Evolutionary conservation across 805 yeast genomes (phyloP), one percentile per base, ranked within the genome.

Genomic region (Hanseniaspora vineae): DNA sequence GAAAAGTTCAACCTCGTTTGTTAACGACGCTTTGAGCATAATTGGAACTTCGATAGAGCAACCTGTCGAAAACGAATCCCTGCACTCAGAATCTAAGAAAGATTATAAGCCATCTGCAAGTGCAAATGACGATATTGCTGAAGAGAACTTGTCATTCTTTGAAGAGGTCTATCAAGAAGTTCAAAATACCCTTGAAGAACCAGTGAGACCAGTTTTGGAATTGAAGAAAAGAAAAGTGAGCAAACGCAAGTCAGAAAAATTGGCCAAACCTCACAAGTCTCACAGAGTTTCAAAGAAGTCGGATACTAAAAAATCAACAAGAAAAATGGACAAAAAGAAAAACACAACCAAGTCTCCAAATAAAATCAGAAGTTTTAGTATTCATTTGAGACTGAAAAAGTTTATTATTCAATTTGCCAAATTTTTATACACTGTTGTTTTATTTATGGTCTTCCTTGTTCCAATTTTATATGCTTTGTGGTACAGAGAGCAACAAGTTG

Each of bases 401-500:
- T 43, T 42, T 12, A 35, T 53, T n/a, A 23, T 23, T 0, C 46
- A 51, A 8, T 23, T 59, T 2, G 42, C 54, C 1, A 14, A 42
- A 6, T 46, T 57, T 42, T 35, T 60, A 39, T 55, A 54, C 31
- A 57, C 65, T 23, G 14, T 66, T 13, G 9, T 61, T 1, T 45
- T 67, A 11, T 68, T 75, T 60, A 19, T 67, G n/a, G 15, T 65
- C 1, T 40, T 77, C 11, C 59, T 72, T 2, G 35, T 65, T 0
- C 52, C 66, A 10, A 66, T 71, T 1, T 54, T 75, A 6, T 68
- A 70, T 53, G 71, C 69, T 0, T 64, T 73, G 46, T 77, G 85
- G 82, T 81, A 80, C 62, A 67, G 84, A 44, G 80, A 81, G 50
- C 81, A 83, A 58, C 71, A 75, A 39, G 55, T 74, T 13, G 65